phyloP scores from a whole-genome alignment of 345 rosid genomes.

The Citrus sp. region DNA sequence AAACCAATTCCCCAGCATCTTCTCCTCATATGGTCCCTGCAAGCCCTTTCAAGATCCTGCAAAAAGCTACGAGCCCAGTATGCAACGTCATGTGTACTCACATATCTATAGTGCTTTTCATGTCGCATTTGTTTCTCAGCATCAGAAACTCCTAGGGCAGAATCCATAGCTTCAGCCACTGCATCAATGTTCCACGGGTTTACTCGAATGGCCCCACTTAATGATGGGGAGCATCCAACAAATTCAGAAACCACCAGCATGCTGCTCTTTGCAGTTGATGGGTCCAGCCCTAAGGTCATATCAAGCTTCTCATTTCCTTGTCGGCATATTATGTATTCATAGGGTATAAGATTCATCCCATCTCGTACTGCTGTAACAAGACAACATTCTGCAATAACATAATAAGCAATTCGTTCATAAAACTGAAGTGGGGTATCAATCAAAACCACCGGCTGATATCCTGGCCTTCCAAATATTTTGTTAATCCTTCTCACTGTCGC shows the following conservation, averaged over 20 bases:
- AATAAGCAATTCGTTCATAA: constrained; percentile 87
- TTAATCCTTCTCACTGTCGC: constrained; percentile 74
- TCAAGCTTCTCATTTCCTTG: constrained; percentile 76
- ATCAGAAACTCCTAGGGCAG: constrained; percentile 60
- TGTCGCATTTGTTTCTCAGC: constrained; percentile 86
- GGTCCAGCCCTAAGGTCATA: constrained; percentile 42
- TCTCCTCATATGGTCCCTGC: constrained; percentile 74
- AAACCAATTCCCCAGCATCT: constrained; percentile 97
- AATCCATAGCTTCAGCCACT: constrained; percentile 87
- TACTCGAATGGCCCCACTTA: constrained; percentile 89
- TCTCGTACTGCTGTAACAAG: constrained; percentile 95
- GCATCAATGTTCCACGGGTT: constrained; percentile 94
- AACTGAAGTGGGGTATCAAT: constrained; percentile 72
- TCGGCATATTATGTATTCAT: constrained; percentile 78
- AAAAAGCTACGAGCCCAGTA: constrained; percentile 94
- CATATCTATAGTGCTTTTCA: constrained; percentile 86
- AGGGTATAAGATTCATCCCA: constrained; percentile 97
- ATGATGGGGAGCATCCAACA: constrained; percentile 88
- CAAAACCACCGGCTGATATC: constrained; percentile 71
- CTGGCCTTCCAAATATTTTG: constrained; percentile 66
- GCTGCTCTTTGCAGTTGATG: constrained; percentile 58
- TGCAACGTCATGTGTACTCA: constrained; percentile 90
- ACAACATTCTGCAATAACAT: constrained; percentile 90
- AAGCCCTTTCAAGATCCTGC: constrained; percentile 92
- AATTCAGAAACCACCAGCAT: constrained; percentile 95